These are phyloP conservation scores for Vicia sativa DNA, from an alignment of 306 rosid genomes.

Conservation along the genomic window DNA sequence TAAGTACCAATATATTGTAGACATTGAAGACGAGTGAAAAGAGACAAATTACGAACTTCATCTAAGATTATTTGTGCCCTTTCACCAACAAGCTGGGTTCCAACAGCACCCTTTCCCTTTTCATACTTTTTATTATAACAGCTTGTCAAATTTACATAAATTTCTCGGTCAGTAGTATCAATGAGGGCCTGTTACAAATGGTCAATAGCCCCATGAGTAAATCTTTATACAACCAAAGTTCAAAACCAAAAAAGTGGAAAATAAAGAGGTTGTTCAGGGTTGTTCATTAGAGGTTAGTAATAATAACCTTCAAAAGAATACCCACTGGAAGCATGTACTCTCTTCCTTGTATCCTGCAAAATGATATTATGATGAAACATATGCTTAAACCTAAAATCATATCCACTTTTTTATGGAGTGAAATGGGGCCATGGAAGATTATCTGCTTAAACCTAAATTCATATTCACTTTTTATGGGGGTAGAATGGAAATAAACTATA, in stretches of 20 bases:
- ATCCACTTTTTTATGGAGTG: constrained; percentile 23
- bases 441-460: too few species aligned
- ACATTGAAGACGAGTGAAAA: constrained; percentile 69
- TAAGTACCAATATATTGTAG: constrained; percentile 75
- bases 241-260: constrained; percentile 11
- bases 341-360: constrained; percentile 80
- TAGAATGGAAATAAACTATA: constrained; percentile 30
- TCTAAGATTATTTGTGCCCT: constrained; percentile 84
- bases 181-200: constrained; percentile 70
- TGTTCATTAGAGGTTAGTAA: constrained; percentile 23
- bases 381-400: constrained; percentile 28
- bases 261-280: background rate
- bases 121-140: constrained; percentile 59
- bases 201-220: constrained; percentile 17
- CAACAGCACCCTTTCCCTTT: constrained; percentile 82
- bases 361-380: constrained; percentile 31
- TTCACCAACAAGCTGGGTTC: constrained; percentile 82
- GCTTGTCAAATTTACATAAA: constrained; percentile 70
- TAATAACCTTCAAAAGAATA: constrained; percentile 73
- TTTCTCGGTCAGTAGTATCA: constrained; percentile 75
- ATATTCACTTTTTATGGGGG: too few species aligned
- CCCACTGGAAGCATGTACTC: constrained; percentile 95
- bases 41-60: constrained; percentile 71
- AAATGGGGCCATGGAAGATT: too few species aligned
- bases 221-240: constrained; percentile 16